phyloP scores from a whole-genome alignment of 164 flowering plant species.

The Pachysandra terminalis region DNA sequence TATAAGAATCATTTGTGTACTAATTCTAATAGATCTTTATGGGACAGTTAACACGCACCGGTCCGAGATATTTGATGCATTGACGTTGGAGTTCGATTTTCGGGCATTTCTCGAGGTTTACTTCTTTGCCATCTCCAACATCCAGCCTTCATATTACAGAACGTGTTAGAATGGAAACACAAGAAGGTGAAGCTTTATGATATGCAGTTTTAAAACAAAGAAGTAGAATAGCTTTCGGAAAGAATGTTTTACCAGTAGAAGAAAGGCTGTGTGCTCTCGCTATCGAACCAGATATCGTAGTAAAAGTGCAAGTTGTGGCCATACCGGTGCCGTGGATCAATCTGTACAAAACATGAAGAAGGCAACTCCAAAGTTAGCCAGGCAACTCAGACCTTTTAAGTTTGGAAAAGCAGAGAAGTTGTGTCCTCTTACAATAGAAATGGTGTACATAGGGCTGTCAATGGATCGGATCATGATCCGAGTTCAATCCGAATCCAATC shows the following conservation, averaged over 20 bases:
- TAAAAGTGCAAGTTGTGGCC: constrained; percentile 67
- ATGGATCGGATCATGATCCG: too few relatives aligned
- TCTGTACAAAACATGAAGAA: constrained; percentile 27
- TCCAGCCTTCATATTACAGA: constrained; percentile 53
- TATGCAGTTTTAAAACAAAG: not conserved
- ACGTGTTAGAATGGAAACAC: not conserved
- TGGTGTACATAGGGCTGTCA: too few relatives aligned
- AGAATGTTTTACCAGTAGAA: constrained; percentile 56
- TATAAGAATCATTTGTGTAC: too few relatives aligned
- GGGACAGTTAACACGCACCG: constrained; percentile 35
- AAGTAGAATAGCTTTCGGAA: not conserved
- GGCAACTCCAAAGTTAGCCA: too few relatives aligned
- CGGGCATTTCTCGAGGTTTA: constrained; percentile 45
- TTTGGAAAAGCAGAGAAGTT: too few relatives aligned
- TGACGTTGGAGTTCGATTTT: constrained; percentile 51
- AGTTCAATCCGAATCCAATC: too few relatives aligned
- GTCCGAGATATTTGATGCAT: constrained; percentile 75
- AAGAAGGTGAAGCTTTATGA: not conserved
- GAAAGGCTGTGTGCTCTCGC: constrained; percentile 65
- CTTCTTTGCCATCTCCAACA: constrained; percentile 70
- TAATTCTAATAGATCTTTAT: not conserved
- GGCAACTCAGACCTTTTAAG: too few relatives aligned
- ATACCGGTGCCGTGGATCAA: constrained; percentile 75
- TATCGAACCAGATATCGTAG: constrained; percentile 53
- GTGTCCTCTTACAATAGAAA: too few relatives aligned